Percentiles rank a stretch among this genome's conserved stretches.
Conservation (phyloP, 2,329 filamentous ascomycete genomes). For the Allantophomopsis lycopodina region DNA sequence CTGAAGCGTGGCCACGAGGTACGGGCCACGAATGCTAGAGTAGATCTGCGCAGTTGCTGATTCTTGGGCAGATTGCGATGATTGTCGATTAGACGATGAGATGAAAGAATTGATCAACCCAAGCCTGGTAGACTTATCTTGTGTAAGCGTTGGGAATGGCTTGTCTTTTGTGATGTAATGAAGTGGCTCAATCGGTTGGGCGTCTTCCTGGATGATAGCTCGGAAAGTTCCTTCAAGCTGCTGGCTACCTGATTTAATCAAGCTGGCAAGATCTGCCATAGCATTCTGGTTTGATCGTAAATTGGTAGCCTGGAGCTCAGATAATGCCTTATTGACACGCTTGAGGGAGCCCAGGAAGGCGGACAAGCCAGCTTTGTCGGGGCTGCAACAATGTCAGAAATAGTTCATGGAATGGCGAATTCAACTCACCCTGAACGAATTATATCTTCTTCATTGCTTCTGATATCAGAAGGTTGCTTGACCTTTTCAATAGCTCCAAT, state of each 20-base stretch:
- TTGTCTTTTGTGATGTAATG: slow-evolving; percentile 85
- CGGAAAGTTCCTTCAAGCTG: slow-evolving; percentile 80
- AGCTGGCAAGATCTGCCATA: slow-evolving; percentile 61
- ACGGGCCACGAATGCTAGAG: slow-evolving; percentile 72
- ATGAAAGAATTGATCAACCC: slow-evolving; percentile 70
- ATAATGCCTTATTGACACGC: slow-evolving; percentile 72
- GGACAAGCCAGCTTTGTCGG: slow-evolving; percentile 65
- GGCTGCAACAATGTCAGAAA: slow-evolving; percentile 28
- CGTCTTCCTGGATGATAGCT: slow-evolving; percentile 64
- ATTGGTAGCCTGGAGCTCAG: slow-evolving; percentile 80
- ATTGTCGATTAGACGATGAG: slow-evolving; percentile 40
- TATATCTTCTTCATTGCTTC: slow-evolving; percentile 81
- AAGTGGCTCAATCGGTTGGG: slow-evolving; percentile 71
- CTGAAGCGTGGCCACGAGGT: slow-evolving; percentile 67
- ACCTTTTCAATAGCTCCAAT: slow-evolving; percentile 79
- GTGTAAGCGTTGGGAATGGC: slow-evolving; percentile 68
- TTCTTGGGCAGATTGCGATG: slow-evolving; percentile 32
- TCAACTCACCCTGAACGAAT: slow-evolving; percentile 58
- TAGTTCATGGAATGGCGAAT: no score
- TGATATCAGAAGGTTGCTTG: slow-evolving; percentile 82
- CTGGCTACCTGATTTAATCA: slow-evolving; percentile 66
- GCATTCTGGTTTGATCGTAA: slow-evolving; percentile 84
- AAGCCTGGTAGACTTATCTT: slow-evolving; percentile 63
- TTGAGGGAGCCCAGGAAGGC: slow-evolving; percentile 85
- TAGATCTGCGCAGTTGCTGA: slow-evolving; percentile 72